Evolutionary conservation across 2,329 filamentous ascomycete genomes (phyloP).

Genomic region (Cercospora zeae-maydis): DNA sequence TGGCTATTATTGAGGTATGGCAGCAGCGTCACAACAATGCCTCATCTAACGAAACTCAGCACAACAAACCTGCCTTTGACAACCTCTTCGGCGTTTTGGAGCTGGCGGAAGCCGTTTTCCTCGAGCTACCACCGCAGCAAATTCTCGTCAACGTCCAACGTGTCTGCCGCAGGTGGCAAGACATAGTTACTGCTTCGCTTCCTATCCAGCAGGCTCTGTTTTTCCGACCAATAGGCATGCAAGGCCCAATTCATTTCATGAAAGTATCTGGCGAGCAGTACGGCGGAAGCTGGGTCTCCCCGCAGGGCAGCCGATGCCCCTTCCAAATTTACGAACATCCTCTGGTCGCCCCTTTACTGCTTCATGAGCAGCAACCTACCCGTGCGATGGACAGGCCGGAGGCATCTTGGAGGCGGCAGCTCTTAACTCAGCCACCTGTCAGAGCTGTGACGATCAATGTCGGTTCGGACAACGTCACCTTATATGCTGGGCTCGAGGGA

Average conservation of each 20-base stretch:
- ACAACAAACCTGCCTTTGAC: neutral
- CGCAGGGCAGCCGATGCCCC: neutral
- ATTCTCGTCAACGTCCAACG: constrained; percentile 16
- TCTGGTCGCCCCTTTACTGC: neutral
- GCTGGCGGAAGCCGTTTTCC: constrained; percentile 32
- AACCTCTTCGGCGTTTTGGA: constrained; percentile 20
- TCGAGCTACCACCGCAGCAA: constrained; percentile 12
- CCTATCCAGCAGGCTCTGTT: constrained; percentile 19
- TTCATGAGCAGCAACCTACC: neutral
- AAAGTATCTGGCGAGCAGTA: neutral
- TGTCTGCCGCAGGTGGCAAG: constrained; percentile 14
- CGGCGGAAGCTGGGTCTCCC: neutral
- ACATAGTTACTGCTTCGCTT: constrained; percentile 10
- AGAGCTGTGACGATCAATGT: neutral
- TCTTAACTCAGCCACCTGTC: constrained; percentile 12
- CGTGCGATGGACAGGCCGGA: neutral
- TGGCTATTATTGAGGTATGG: neutral
- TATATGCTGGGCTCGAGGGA: neutral
- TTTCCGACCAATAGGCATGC: constrained; percentile 7
- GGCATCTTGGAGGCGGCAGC: constrained; percentile 16
- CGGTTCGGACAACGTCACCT: neutral
- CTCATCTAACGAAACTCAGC: neutral
- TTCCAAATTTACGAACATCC: neutral
- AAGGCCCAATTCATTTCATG: neutral
- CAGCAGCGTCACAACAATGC: neutral